Evolutionary conservation across 805 yeast genomes (phyloP).

Genomic region (Ogataea trehaloabstinens): DNA sequence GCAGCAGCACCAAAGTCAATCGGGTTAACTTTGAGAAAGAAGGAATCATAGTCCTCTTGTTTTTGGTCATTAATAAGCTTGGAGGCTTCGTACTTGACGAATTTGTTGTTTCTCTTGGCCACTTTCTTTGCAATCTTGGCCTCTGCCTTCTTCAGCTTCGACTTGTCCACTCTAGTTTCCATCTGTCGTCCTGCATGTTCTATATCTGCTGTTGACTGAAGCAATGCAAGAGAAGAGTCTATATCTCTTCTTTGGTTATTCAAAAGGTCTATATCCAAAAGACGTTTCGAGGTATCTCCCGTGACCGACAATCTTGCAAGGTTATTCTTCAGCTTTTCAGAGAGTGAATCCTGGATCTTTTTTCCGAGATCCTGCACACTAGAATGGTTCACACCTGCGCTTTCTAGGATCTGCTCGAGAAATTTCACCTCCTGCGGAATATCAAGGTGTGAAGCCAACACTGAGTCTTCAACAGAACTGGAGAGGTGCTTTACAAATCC

Average conservation of each 20-base stretch:
- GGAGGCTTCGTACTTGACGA: conserved; percentile 92
- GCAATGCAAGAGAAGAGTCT: conserved; percentile 69
- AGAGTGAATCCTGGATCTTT: conserved; percentile 46
- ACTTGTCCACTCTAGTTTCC: conserved; percentile 93
- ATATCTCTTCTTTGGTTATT: conserved; percentile 69
- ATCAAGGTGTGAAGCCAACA: conserved; percentile 70
- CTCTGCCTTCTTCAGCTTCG: conserved; percentile 96
- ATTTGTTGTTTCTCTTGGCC: conserved; percentile 79
- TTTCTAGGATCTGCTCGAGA: conserved; percentile 58
- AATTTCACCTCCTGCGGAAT: conserved; percentile 67
- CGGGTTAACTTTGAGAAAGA: conserved; percentile 94
- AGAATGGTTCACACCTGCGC: conserved; percentile 77
- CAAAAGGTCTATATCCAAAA: conserved; percentile 73
- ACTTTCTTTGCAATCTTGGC: conserved; percentile 95
- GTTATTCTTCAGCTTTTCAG: conserved; percentile 58
- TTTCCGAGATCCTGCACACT: conserved; percentile 51
- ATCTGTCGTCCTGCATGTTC: conserved; percentile 89
- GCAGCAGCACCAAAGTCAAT: conserved; percentile 83
- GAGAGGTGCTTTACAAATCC: conserved; percentile 87
- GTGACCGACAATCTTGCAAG: conserved; percentile 73
- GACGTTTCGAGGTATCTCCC: conserved; percentile 85
- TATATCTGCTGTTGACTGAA: conserved; percentile 79
- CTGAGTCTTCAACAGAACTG: conserved; percentile 76
- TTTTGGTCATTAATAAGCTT: conserved; percentile 67
- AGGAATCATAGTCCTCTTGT: conserved; percentile 84